These are phyloP conservation scores for Bolboschoenus planiculmis DNA, from an alignment of 176 grass and related monocot species.

Conservation along the genomic window DNA sequence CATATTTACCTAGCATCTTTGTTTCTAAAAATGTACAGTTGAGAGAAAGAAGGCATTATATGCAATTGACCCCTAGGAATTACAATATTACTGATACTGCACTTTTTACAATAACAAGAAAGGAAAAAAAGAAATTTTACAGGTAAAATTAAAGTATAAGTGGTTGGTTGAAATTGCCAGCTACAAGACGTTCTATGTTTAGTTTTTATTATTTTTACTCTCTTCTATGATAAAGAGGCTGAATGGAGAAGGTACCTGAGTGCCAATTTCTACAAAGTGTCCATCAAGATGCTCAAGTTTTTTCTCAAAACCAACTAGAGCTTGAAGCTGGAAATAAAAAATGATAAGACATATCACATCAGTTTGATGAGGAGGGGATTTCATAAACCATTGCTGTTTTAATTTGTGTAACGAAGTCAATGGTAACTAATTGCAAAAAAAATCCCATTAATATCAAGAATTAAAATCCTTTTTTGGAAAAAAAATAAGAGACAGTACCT, in stretches of 20 bases:
- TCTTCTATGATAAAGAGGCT: background rate
- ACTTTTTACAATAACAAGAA: background rate
- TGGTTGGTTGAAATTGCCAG: background rate
- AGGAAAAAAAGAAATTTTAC: background rate
- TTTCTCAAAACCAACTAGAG: constrained; percentile 96
- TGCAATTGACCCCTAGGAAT: background rate
- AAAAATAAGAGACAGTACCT: constrained; percentile 4
- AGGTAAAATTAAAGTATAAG: background rate
- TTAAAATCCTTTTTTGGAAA: background rate
- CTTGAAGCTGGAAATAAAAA: constrained; percentile 57
- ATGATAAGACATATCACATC: background rate
- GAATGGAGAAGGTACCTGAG: constrained; percentile 36
- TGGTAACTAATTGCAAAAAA: background rate
- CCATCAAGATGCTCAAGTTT: constrained; percentile 73
- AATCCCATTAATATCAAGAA: background rate
- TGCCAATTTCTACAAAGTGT: constrained; percentile 86
- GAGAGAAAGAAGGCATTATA: background rate
- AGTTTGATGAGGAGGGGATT: background rate
- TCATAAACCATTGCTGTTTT: background rate
- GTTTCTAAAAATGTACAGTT: background rate
- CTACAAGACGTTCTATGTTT: background rate
- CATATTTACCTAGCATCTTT: background rate
- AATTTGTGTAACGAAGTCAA: background rate
- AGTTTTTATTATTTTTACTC: background rate
- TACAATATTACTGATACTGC: background rate